These are phyloP conservation scores for Podaxis rugospora DNA, from an alignment of 768 basidiomycete species.

Conservation along the genomic window DNA sequence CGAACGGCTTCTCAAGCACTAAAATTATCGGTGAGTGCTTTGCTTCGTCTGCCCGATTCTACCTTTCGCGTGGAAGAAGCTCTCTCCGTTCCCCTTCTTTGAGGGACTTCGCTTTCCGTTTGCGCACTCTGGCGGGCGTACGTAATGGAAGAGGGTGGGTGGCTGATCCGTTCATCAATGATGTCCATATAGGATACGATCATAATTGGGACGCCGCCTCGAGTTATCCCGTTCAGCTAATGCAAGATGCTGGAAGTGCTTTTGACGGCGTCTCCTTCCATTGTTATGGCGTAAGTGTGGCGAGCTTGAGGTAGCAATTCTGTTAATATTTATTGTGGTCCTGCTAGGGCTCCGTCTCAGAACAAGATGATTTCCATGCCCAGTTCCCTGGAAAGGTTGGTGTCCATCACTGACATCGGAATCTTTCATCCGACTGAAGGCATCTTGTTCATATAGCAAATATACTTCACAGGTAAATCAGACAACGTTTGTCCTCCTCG, in stretches of 20 bases:
- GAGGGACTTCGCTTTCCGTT: not conserved
- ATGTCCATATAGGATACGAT: constrained; percentile 29
- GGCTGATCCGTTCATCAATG: not conserved
- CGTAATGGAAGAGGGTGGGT: constrained; percentile 4
- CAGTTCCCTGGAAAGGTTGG: constrained; percentile 49
- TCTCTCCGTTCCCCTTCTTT: not conserved
- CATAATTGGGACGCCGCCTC: constrained; percentile 68
- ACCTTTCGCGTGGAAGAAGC: not conserved
- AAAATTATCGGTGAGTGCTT: constrained; percentile 49
- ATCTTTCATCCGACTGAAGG: not conserved
- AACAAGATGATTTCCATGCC: constrained; percentile 51
- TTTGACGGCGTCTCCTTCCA: constrained; percentile 69
- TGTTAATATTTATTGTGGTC: not conserved
- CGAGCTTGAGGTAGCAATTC: not conserved
- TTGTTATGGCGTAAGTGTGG: constrained; percentile 43
- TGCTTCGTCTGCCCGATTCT: not conserved
- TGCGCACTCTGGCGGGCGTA: not conserved
- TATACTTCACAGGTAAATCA: constrained; percentile 36
- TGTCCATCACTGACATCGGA: not conserved
- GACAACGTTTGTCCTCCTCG: not conserved
- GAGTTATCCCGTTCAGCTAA: constrained; percentile 54
- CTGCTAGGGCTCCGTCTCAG: constrained; percentile 33
- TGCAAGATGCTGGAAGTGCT: constrained; percentile 49
- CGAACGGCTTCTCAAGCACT: constrained; percentile 49
- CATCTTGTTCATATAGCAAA: constrained; percentile 28